These are phyloP conservation scores for Saitozyma sp. DNA, from an alignment of 768 basidiomycete species.

Conservation along the genomic window DNA sequence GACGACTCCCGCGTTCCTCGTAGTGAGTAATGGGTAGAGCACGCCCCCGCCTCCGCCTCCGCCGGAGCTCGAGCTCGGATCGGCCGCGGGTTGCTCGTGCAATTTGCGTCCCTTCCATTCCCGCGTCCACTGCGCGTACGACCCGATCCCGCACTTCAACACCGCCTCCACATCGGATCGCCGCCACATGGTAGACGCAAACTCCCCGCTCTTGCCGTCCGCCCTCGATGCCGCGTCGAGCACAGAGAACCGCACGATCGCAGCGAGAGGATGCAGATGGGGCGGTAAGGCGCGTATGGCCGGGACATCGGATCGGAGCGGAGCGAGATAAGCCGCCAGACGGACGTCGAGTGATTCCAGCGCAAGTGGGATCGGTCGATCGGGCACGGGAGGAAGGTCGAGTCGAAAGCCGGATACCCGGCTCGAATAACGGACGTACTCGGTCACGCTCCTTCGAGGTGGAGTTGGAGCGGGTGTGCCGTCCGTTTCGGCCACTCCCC, in stretches of 20 bases:
- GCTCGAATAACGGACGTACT: slow-evolving; percentile 38
- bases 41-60: background rate
- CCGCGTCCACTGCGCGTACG: slow-evolving; percentile 17
- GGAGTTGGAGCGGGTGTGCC: background rate
- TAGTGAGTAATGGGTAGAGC: slow-evolving; percentile 32
- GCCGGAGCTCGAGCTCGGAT: slow-evolving; percentile 2
- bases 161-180: slow-evolving; percentile 28
- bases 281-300: slow-evolving; percentile 26
- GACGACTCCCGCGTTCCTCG: slow-evolving; percentile 35
- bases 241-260: slow-evolving; percentile 26
- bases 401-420: slow-evolving; percentile 19
- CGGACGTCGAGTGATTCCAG: slow-evolving; percentile 28
- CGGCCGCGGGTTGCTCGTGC: background rate
- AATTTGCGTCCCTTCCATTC: slow-evolving; percentile 1
- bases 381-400: slow-evolving; percentile 8
- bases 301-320: slow-evolving; percentile 21
- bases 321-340: slow-evolving; percentile 26
- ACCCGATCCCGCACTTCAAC: slow-evolving; percentile 27
- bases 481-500: background rate
- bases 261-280: slow-evolving; percentile 33
- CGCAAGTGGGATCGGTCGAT: slow-evolving; percentile 9
- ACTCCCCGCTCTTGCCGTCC: slow-evolving; percentile 1
- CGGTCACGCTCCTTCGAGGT: slow-evolving; percentile 22
- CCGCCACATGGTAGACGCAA: slow-evolving; percentile 17
- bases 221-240: slow-evolving; percentile 21